Conservation (phyloP, 108 stramenopile genomes). For the Skeletonema marinoi region DNA sequence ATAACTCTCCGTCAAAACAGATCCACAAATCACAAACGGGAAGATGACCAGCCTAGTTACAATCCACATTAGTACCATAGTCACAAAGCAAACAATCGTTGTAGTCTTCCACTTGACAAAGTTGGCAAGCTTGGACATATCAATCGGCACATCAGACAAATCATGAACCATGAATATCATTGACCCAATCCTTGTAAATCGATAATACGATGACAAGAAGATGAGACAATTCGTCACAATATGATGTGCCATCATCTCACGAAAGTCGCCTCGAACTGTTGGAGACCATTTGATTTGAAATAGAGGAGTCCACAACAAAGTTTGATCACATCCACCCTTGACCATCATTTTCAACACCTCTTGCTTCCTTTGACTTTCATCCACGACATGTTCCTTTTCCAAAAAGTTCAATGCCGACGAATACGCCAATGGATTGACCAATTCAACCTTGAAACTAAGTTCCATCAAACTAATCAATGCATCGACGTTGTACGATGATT, state of each 20-base stretch:
- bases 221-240: conserved; percentile 79
- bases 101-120: conserved; percentile 89
- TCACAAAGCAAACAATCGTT: conserved; percentile 68
- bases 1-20: conserved; percentile 60
- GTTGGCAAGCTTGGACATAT: conserved; percentile 88
- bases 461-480: conserved; percentile 73
- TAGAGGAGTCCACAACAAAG: conserved; percentile 43
- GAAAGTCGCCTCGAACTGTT: conserved; percentile 83
- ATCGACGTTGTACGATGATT: conserved; percentile 86
- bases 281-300: conserved; percentile 64
- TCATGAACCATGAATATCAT: conserved; percentile 89
- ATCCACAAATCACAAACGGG: conserved; percentile 76
- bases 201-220: conserved; percentile 63
- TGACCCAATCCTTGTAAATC: conserved; percentile 70
- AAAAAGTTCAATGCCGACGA: conserved; percentile 39
- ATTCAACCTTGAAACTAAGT: conserved; percentile 55
- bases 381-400: conserved; percentile 32
- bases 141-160: conserved; percentile 85
- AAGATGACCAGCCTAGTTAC: conserved; percentile 64
- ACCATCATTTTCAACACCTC: conserved; percentile 28
- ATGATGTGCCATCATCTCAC: conserved; percentile 91
- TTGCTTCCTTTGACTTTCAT: conserved; percentile 31
- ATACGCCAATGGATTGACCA: conserved; percentile 41
- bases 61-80: conserved; percentile 83
- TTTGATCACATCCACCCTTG: not conserved